A percentile compares a stretch with the other conserved stretches of the same genome.
These are phyloP conservation scores for Calocera cornea DNA, from an alignment of 768 basidiomycete genomes.

Conservation along the genomic window DNA sequence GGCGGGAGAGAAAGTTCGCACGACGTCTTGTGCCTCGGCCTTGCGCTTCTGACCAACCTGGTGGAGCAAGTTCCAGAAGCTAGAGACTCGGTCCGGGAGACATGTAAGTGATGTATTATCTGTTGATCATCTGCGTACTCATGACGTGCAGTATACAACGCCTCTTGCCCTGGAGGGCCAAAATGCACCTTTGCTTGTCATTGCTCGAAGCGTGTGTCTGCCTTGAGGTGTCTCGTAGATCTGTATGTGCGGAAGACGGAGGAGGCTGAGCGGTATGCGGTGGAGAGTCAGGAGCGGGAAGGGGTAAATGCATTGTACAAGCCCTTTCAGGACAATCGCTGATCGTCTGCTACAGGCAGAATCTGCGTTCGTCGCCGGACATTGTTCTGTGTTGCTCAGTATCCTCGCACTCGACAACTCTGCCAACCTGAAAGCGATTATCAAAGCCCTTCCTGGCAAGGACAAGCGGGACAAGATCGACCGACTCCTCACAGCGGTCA, in stretches of 20 bases:
- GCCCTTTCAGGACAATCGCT: constrained; percentile 23
- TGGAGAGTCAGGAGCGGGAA: constrained; percentile 16
- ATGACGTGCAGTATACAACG: constrained; percentile 34
- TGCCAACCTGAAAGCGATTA: background rate
- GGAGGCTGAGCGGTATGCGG: constrained; percentile 15
- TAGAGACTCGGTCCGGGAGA: background rate
- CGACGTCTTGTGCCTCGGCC: constrained; percentile 58
- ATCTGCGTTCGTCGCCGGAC: constrained; percentile 39
- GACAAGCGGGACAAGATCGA: background rate
- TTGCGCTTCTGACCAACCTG: constrained; percentile 65
- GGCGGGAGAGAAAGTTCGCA: background rate
- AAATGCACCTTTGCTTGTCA: constrained; percentile 40
- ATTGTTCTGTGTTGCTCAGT: constrained; percentile 61
- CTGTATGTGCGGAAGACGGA: constrained; percentile 31
- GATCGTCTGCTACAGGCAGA: constrained; percentile 10
- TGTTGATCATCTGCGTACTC: background rate
- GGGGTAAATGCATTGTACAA: constrained; percentile 29
- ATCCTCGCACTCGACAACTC: constrained; percentile 29
- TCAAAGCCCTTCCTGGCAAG: background rate
- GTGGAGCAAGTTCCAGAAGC: constrained; percentile 42
- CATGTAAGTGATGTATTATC: background rate
- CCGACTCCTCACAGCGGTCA: background rate
- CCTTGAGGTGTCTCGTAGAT: constrained; percentile 37
- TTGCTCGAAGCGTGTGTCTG: constrained; percentile 35
- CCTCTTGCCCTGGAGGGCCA: constrained; percentile 37